Evolutionary conservation across 169 alveolate species (phyloP).

Genomic region (Besnoitia besnoiti): DNA sequence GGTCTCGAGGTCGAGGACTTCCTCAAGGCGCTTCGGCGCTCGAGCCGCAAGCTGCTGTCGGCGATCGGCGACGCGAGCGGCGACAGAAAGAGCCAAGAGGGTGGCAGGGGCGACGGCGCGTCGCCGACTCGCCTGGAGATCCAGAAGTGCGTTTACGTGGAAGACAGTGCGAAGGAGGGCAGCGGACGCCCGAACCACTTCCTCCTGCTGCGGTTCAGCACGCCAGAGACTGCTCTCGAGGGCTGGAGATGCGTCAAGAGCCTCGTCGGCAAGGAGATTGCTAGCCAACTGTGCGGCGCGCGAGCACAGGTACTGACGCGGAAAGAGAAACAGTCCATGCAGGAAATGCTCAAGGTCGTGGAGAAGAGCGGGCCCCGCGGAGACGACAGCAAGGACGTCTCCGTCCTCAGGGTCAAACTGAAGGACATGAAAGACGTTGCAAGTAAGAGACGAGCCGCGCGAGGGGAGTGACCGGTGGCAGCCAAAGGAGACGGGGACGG

Average conservation of each 20-base stretch:
- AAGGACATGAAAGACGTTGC: conserved; percentile 6
- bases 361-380: neutral
- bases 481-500: neutral
- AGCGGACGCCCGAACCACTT: neutral
- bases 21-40: conserved; percentile 32
- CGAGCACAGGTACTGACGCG: neutral
- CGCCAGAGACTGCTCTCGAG: neutral
- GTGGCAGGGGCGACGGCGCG: neutral
- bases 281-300: neutral
- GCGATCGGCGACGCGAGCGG: neutral
- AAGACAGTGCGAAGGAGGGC: conserved; percentile 1
- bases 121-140: neutral
- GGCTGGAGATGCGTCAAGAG: conserved; percentile 9
- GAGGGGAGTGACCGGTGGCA: neutral
- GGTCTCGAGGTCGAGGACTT: conserved; percentile 22
- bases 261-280: neutral
- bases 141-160: neutral
- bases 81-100: neutral
- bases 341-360: conserved; percentile 16
- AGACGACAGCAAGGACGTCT: neutral
- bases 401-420: neutral
- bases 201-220: conserved; percentile 8
- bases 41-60: neutral
- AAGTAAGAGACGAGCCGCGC: neutral
- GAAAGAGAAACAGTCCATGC: conserved; percentile 19